phyloP scores from a whole-genome alignment of 164 flowering plant species.

The Aristolochia contorta region DNA sequence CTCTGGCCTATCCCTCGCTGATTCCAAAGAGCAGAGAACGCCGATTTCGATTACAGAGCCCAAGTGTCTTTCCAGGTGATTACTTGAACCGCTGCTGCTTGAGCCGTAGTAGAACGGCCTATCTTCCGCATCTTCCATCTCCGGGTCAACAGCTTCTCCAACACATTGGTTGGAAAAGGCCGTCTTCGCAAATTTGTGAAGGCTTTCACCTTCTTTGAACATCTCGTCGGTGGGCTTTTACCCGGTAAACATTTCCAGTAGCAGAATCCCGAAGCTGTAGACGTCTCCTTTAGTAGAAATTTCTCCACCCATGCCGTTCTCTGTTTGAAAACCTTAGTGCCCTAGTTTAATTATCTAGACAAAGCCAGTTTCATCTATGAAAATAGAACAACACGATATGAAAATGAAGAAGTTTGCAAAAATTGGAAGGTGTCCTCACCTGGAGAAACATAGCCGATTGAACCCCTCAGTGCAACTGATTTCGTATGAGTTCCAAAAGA shows the following conservation, averaged over 20 bases:
- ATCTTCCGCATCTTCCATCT: slow-evolving; percentile 1
- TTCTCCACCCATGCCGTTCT: slow-evolving; percentile 13
- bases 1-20: slow-evolving; percentile 1
- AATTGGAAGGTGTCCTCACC: slow-evolving; percentile 5
- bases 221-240: slow-evolving; percentile 15
- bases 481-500: background rate
- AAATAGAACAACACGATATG: background rate
- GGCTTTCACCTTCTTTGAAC: slow-evolving; percentile 18
- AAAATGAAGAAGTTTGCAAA: too few species aligned
- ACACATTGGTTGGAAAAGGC: slow-evolving; percentile 19
- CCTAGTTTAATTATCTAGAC: background rate
- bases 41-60: slow-evolving; percentile 1
- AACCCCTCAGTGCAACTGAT: slow-evolving; percentile 7
- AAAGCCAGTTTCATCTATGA: background rate
- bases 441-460: slow-evolving; percentile 21
- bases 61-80: background rate
- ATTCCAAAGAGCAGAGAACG: slow-evolving; percentile 1
- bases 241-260: slow-evolving; percentile 16
- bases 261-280: slow-evolving; percentile 13
- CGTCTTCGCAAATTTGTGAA: slow-evolving; percentile 10
- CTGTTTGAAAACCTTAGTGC: background rate
- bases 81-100: background rate
- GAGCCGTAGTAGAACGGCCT: background rate
- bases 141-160: slow-evolving; percentile 20
- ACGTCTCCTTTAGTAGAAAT: slow-evolving; percentile 12